These are phyloP conservation scores for Tulasnella sp. DNA, from an alignment of 768 basidiomycete species.

Conservation along the genomic window DNA sequence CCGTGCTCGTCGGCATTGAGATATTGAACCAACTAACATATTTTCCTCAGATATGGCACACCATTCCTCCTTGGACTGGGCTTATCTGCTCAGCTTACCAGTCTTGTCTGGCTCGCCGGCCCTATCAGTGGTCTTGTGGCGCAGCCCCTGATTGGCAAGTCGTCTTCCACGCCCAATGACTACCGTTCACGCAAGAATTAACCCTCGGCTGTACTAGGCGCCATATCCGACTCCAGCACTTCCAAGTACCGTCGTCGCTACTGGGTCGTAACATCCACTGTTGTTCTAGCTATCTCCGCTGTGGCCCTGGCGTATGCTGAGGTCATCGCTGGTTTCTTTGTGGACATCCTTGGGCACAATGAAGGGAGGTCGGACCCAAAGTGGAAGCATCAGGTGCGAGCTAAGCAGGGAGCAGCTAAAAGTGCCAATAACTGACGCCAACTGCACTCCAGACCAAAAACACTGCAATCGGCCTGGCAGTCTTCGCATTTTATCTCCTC, in stretches of 20 bases:
- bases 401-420: not conserved
- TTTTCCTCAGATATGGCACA: conserved; percentile 70
- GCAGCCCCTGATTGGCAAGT: conserved; percentile 90
- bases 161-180: not conserved
- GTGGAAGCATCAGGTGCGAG: conserved; percentile 50
- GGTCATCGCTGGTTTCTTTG: conserved; percentile 59
- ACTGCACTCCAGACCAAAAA: conserved; percentile 44
- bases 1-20: conserved; percentile 3
- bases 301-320: conserved; percentile 77
- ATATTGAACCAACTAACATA: conserved; percentile 9
- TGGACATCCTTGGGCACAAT: conserved; percentile 67
- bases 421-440: not conserved
- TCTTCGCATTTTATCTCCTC: conserved; percentile 84
- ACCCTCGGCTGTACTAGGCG: conserved; percentile 44
- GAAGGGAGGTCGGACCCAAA: conserved; percentile 83
- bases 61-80: conserved; percentile 79
- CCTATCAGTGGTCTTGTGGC: conserved; percentile 93
- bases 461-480: conserved; percentile 75
- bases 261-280: conserved; percentile 87
- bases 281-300: conserved; percentile 69
- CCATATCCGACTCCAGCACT: conserved; percentile 87
- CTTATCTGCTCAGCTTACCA: conserved; percentile 81
- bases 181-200: not conserved
- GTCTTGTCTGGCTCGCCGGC: conserved; percentile 81
- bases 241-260: conserved; percentile 86